These are phyloP conservation scores for Marsdenia floribunda DNA, from an alignment of 257 asterid species.

Conservation along the genomic window DNA sequence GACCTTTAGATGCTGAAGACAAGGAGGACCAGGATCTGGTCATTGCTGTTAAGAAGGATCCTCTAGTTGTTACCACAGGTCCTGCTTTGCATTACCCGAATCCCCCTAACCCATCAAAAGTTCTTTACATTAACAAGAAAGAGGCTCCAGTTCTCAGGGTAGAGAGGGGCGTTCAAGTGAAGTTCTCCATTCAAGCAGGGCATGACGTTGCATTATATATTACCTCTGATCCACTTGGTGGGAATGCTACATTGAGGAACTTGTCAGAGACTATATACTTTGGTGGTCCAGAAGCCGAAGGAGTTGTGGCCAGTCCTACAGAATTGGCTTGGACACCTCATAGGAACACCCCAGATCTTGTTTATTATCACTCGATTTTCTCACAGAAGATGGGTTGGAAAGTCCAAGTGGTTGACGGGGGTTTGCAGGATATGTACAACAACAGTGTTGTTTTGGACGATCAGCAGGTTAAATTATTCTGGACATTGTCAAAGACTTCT, in stretches of 20 bases:
- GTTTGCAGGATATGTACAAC: constrained; percentile 90
- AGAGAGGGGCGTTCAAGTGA: constrained; percentile 92
- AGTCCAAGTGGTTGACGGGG: constrained; percentile 97
- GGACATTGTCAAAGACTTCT: constrained; percentile 77
- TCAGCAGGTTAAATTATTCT: constrained; percentile 91
- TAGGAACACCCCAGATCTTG: constrained; percentile 88
- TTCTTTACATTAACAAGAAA: constrained; percentile 86
- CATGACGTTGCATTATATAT: constrained; percentile 96
- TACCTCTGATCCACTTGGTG: constrained; percentile 95
- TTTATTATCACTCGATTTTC: constrained; percentile 84
- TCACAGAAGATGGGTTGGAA: constrained; percentile 96
- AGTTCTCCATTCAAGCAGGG: constrained; percentile 93
- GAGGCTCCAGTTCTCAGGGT: constrained; percentile 91
- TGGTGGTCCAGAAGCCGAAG: constrained; percentile 94
- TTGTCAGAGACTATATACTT: constrained; percentile 75
- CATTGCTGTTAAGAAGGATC: constrained; percentile 86
- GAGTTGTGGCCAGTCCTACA: constrained; percentile 81
- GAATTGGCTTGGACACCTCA: constrained; percentile 88
- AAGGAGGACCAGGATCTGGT: constrained; percentile 96
- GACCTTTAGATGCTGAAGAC: constrained; percentile 87
- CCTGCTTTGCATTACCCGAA: constrained; percentile 85
- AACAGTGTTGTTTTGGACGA: constrained; percentile 90
- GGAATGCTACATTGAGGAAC: constrained; percentile 90
- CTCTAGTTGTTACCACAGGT: constrained; percentile 68
- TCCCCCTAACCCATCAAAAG: constrained; percentile 90